Evolutionary conservation across 371 early-diverging fungal genomes (phyloP).

Genomic region (Rhizopus delemar): DNA sequence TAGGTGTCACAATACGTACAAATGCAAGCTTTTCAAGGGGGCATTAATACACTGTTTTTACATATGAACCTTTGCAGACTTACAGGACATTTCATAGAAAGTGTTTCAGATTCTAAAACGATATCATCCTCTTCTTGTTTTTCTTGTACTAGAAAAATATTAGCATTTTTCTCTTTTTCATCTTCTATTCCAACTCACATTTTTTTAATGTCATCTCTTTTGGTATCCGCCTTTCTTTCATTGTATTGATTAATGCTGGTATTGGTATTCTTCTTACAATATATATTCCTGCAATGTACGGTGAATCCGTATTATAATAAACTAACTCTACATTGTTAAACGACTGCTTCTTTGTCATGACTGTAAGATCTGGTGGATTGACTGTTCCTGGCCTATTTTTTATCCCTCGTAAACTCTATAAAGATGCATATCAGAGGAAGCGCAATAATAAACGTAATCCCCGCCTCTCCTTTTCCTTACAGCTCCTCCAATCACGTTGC

Average conservation of each 20-base stretch:
- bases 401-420: constrained; percentile 56
- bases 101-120: constrained; percentile 53
- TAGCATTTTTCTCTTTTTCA: not conserved
- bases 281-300: constrained; percentile 47
- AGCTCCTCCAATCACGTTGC: constrained; percentile 36
- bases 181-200: constrained; percentile 39
- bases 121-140: constrained; percentile 56
- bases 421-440: too few species aligned
- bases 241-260: constrained; percentile 36
- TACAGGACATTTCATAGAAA: constrained; percentile 64
- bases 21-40: constrained; percentile 51
- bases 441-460: not conserved
- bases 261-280: constrained; percentile 36
- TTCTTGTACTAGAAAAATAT: constrained; percentile 22
- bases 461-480: constrained; percentile 35
- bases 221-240: constrained; percentile 42
- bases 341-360: constrained; percentile 31
- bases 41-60: not conserved
- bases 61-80: constrained; percentile 2
- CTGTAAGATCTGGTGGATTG: constrained; percentile 60
- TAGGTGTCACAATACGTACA: constrained; percentile 63
- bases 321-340: constrained; percentile 57
- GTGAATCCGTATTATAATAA: constrained; percentile 57
- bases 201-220: constrained; percentile 50
- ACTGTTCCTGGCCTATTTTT: constrained; percentile 67